phyloP scores from a whole-genome alignment of 176 grass and related monocot genomes.

The Cenchrus fungigraminus region DNA sequence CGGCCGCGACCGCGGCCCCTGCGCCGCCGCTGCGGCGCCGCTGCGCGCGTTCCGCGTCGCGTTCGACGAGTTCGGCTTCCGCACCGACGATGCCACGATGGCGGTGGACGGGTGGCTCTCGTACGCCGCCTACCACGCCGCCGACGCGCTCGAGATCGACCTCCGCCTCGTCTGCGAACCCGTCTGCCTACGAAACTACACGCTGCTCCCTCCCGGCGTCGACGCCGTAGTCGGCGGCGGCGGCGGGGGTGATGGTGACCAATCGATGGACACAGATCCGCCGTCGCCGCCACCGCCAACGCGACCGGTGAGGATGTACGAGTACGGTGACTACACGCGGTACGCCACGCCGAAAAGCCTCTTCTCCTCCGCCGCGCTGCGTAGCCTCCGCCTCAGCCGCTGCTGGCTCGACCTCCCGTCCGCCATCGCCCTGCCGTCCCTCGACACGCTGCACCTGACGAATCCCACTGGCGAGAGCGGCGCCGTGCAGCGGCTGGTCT shows the following conservation, averaged over 20 bases:
- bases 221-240: not conserved
- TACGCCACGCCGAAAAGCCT: not conserved
- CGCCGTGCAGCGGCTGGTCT: too few species aligned
- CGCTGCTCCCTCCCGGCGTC: not conserved
- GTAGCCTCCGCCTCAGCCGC: not conserved
- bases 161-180: not conserved
- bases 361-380: not conserved
- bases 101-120: slow-evolving; percentile 2
- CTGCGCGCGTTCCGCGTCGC: slow-evolving; percentile 28
- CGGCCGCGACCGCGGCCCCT: not conserved
- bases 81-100: not conserved
- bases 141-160: not conserved
- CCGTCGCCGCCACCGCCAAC: too few species aligned
- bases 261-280: too few species aligned
- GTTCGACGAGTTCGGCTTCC: not conserved
- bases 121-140: not conserved
- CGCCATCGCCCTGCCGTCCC: not conserved
- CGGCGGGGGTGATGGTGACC: not conserved
- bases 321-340: too few species aligned
- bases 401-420: not conserved
- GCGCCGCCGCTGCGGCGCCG: not conserved
- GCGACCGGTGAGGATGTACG: too few species aligned
- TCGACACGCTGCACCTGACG: slow-evolving; percentile 10
- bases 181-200: not conserved
- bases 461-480: not conserved